A percentile compares a stretch with the other conserved stretches of the same genome.
phyloP scores from a whole-genome alignment of 1,284 basidiomycete species.

The Taiwanofungus camphoratus region DNA sequence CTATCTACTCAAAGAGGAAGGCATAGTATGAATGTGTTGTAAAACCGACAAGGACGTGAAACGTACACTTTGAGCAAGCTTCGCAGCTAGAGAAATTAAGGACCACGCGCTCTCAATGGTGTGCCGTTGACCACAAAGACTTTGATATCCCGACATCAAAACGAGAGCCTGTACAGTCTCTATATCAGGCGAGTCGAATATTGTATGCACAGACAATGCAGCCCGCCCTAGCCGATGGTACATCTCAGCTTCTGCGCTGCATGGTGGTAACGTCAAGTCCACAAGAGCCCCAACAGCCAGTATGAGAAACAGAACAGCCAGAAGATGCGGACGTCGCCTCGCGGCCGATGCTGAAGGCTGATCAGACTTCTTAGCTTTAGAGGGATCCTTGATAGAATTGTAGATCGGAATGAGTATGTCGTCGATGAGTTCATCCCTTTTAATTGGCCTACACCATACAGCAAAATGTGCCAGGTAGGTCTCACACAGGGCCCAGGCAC shows the following conservation, averaged over 20 bases:
- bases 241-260: conserved; percentile 52
- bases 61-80: conserved; percentile 33
- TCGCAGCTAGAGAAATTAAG: conserved; percentile 26
- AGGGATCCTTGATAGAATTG: conserved; percentile 41
- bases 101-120: conserved; percentile 32
- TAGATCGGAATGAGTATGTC: conserved; percentile 58
- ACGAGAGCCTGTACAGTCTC: conserved; percentile 56
- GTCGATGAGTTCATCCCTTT: conserved; percentile 60
- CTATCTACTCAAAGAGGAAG: conserved; percentile 20
- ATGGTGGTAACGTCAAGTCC: conserved; percentile 58
- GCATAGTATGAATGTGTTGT: no score
- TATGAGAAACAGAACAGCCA: conserved; percentile 52
- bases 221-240: conserved; percentile 55
- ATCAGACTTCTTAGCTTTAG: conserved; percentile 22
- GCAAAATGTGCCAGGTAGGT: conserved; percentile 60
- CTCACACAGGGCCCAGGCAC: conserved; percentile 59
- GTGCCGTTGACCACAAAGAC: conserved; percentile 43
- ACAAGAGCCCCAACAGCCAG: conserved; percentile 57
- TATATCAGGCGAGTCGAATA: conserved; percentile 58
- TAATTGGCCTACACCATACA: conserved; percentile 56
- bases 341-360: conserved; percentile 16
- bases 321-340: conserved; percentile 39
- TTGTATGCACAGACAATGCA: conserved; percentile 49
- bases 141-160: conserved; percentile 51
- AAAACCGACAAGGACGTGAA: no score